Base-by-base conservation (phyloP, 345 rosid genomes). In the Angophora floribunda region DNA sequence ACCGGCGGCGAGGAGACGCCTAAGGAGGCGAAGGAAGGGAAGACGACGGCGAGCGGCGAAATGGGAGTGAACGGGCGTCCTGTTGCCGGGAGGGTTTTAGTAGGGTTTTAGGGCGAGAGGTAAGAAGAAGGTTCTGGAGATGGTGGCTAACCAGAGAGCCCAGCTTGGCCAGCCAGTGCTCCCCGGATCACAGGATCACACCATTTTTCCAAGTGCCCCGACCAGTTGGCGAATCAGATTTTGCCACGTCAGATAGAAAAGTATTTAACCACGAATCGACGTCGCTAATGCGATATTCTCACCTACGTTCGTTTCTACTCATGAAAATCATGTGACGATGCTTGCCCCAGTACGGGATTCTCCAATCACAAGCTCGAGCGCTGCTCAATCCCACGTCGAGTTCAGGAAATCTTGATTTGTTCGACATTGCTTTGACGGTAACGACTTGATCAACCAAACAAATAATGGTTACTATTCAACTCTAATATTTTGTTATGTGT, bases 101-200 rank as follows among this genome's bases (percentile, higher is more conserved):
- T 90, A 93, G 97, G 97, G 96, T 92, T 95, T 94, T 85, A 26
- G 49, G 44, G 87, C 4, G 53, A 57, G 50, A 87, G 88, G 89
- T 36, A 45, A 87, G 88, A 87, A 70, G 98, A 95, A 96, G 95
- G 89, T 95, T 96, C 98, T 92, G 92, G 99, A 96, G 86, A 88
- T 55, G 44, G 61, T 2, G 13, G 26, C 24, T 24, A 61, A 44
- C n/a, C 28, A 7, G 36, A 28, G 32, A 36, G 3, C 51, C 2
- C 7, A 52, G 45, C 19, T 63, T 7, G 44, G 78, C 47, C 13
- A 5, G 13, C 28, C 70, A n/a, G 32, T 13, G 7, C 16, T 13
- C 32, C 36, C 16, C 32, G 14, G 7, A 36, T 36, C 41, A 36
- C 53, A 19, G 53, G 4, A 59, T 10, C 14, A 4, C 65, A 11